Conservation (phyloP, 2,329 filamentous ascomycete genomes). For the Knoxdaviesia capensis region DNA sequence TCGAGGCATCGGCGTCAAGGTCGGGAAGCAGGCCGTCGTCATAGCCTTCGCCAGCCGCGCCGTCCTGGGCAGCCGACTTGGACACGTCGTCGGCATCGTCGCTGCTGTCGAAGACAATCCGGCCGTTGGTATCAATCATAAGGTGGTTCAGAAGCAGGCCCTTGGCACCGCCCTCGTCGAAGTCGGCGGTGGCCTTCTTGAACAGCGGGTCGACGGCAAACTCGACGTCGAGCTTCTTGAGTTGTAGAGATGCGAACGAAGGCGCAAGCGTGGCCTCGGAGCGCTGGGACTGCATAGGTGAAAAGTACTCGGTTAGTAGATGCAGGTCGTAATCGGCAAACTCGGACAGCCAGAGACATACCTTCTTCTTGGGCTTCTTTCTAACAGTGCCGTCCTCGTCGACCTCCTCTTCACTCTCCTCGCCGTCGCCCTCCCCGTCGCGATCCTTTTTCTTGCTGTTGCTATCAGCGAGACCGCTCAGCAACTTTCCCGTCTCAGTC, state of each 20-base stretch:
- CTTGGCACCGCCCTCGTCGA: constrained; percentile 94
- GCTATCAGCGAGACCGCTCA: constrained; percentile 84
- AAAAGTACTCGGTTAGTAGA: constrained; percentile 1
- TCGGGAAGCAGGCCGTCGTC: constrained; percentile 7
- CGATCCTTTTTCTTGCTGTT: constrained; percentile 53
- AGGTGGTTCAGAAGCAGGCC: constrained; percentile 86
- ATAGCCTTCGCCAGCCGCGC: constrained; percentile 17
- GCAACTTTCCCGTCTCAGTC: constrained; percentile 84
- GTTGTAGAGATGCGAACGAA: constrained; percentile 68
- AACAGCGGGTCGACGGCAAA: constrained; percentile 96
- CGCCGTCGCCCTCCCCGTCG: constrained; percentile 44
- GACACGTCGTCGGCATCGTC: constrained; percentile 49
- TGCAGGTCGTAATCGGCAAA: background rate
- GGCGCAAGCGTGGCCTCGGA: constrained; percentile 86
- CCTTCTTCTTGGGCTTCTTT: constrained; percentile 55
- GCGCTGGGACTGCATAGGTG: constrained; percentile 32
- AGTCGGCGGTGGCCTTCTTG: constrained; percentile 96
- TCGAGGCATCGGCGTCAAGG: background rate
- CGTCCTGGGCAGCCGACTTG: constrained; percentile 13
- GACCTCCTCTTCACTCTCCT: constrained; percentile 42
- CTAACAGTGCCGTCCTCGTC: constrained; percentile 38
- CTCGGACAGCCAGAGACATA: constrained; percentile 13
- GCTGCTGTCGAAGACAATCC: constrained; percentile 96
- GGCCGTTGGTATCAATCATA: constrained; percentile 78
- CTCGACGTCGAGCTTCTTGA: constrained; percentile 96